Conservation (phyloP, 345 rosid species). For the Rhodamnia rubescens region DNA sequence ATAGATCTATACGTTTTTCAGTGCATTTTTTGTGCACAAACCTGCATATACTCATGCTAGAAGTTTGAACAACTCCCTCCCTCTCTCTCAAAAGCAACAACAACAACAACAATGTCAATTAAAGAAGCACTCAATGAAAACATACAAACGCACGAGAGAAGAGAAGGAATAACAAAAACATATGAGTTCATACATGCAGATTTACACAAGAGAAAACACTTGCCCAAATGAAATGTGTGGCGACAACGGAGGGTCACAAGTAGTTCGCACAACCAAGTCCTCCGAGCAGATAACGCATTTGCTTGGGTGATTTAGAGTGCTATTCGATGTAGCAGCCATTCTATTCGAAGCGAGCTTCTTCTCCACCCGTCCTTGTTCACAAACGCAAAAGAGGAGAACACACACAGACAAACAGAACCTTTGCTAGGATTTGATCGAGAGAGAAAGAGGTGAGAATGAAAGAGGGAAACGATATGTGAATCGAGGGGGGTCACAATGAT, state of each 20-base stretch:
- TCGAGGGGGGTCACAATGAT: background rate
- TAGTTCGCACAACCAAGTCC: background rate
- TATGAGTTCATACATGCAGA: accelerated
- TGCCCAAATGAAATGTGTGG: background rate
- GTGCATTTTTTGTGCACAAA: background rate
- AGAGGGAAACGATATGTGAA: background rate
- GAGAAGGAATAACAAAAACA: background rate
- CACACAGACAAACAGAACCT: too few species aligned
- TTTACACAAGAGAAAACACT: background rate
- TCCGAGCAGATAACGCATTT: background rate
- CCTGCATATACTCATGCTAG: background rate
- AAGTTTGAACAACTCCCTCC: background rate
- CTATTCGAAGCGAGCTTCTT: background rate
- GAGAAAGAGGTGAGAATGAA: background rate
- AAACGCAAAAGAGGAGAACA: background rate
- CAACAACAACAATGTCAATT: background rate
- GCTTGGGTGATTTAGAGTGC: background rate
- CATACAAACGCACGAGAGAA: background rate
- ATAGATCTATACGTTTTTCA: background rate
- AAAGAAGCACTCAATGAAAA: background rate
- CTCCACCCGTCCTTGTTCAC: background rate
- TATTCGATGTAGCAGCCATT: background rate
- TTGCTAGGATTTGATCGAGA: background rate
- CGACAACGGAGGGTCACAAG: background rate
- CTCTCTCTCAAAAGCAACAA: too few species aligned